These are phyloP conservation scores for Thalassiosira oceanica DNA, from an alignment of 352 stramenopile genomes.

Conservation along the genomic window DNA sequence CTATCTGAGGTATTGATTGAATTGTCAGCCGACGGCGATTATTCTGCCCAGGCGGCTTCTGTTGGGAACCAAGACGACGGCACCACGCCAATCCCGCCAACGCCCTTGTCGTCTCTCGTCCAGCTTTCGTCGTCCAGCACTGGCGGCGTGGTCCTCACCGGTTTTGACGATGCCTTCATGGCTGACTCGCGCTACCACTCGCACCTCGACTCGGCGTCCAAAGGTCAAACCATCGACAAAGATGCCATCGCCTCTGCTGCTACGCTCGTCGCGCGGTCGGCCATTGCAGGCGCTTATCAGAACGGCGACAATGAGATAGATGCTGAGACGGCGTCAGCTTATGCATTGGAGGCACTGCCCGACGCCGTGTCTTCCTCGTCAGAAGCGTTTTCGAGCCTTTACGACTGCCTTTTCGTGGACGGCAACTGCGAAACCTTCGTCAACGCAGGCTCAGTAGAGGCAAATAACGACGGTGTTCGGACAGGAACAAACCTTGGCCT, in stretches of 20 bases:
- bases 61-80: constrained; percentile 47
- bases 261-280: constrained; percentile 64
- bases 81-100: constrained; percentile 57
- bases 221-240: constrained; percentile 51
- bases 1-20: constrained; percentile 60
- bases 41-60: constrained; percentile 30
- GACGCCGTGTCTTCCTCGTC: constrained; percentile 51
- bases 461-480: constrained; percentile 41
- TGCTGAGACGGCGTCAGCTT: constrained; percentile 52
- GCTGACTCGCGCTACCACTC: constrained; percentile 65
- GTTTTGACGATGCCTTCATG: constrained; percentile 71
- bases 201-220: constrained; percentile 52
- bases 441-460: constrained; percentile 57
- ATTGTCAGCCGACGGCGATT: constrained; percentile 38
- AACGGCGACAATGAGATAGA: constrained; percentile 56
- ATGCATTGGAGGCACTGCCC: constrained; percentile 59
- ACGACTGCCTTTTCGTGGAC: constrained; percentile 65
- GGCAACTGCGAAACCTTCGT: constrained; percentile 60
- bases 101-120: constrained; percentile 62
- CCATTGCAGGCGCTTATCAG: constrained; percentile 63
- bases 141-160: constrained; percentile 64
- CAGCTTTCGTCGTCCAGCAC: constrained; percentile 39
- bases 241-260: constrained; percentile 67
- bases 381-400: constrained; percentile 46
- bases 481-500: constrained; percentile 51